A percentile compares a stretch with the other conserved stretches of the same genome.
Conservation (phyloP, 1,139 yeast species). For the Zygosaccharomyces sapae region DNA sequence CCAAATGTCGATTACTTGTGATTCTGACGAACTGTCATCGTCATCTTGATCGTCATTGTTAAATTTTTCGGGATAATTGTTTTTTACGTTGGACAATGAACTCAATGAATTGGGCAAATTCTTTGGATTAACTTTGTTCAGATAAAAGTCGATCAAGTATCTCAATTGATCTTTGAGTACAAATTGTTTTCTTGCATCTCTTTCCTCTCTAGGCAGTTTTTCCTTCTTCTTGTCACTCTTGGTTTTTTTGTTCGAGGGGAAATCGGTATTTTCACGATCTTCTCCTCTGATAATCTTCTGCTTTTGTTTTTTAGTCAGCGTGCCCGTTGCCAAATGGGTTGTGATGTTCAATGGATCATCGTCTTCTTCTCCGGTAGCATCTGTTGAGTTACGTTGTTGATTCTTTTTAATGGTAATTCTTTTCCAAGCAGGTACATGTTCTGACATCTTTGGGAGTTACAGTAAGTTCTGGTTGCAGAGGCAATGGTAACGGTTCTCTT, state of each 20-base stretch:
- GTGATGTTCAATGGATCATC: slow-evolving; percentile 40
- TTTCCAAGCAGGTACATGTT: slow-evolving; percentile 82
- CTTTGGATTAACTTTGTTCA: slow-evolving; percentile 45
- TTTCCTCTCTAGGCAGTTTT: slow-evolving; percentile 70
- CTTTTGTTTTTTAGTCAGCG: slow-evolving; percentile 45
- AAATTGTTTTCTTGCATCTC: slow-evolving; percentile 36
- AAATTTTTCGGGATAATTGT: slow-evolving; percentile 19
- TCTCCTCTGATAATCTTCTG: slow-evolving; percentile 44
- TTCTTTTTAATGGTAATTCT: slow-evolving; percentile 58
- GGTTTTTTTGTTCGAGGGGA: slow-evolving; percentile 31
- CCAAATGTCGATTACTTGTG: slow-evolving; percentile 47
- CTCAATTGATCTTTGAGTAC: slow-evolving; percentile 67
- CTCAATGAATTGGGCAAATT: slow-evolving; percentile 23
- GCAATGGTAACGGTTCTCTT: not conserved
- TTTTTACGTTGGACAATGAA: slow-evolving; percentile 25
- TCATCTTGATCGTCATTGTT: slow-evolving; percentile 11
- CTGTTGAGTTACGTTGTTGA: slow-evolving; percentile 17
- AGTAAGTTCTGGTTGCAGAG: not conserved
- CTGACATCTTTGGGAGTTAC: slow-evolving; percentile 8
- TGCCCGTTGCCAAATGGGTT: slow-evolving; percentile 46
- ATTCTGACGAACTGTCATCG: slow-evolving; percentile 13
- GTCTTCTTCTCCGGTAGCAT: slow-evolving; percentile 22
- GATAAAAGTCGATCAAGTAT: slow-evolving; percentile 63
- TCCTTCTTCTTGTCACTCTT: slow-evolving; percentile 40
- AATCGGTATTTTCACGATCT: slow-evolving; percentile 7